A percentile compares a stretch with the other conserved stretches of the same genome.
phyloP scores from a whole-genome alignment of 768 basidiomycete genomes.

The Amanita molliuscula region DNA sequence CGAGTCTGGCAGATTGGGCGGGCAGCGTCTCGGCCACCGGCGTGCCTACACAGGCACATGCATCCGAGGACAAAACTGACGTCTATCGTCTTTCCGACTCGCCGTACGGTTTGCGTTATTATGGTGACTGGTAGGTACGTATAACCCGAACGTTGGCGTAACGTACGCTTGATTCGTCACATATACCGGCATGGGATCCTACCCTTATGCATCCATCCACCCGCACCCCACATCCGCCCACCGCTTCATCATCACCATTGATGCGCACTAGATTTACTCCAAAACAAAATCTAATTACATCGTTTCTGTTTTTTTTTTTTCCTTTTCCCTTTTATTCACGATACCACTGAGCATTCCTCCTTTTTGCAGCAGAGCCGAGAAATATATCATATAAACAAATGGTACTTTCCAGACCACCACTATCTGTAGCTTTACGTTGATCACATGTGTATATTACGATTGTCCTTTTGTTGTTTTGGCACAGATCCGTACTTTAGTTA shows the following conservation, averaged over 20 bases:
- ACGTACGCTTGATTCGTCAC: not conserved
- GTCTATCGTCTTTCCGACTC: not conserved
- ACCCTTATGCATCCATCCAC: not conserved
- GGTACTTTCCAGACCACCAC: not conserved
- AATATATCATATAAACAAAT: not conserved
- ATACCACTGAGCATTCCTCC: not conserved
- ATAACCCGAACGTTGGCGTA: not conserved
- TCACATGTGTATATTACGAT: not conserved
- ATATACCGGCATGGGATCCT: not conserved
- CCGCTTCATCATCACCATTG: not conserved
- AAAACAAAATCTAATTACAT: not conserved
- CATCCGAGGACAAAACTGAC: not conserved
- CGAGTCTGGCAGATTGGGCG: conserved; percentile 6
- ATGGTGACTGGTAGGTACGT: conserved; percentile 1
- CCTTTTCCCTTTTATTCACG: not conserved
- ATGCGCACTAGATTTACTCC: not conserved
- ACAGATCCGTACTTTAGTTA: not conserved
- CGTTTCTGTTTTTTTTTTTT: not conserved
- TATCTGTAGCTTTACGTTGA: not conserved
- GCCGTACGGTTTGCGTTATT: not conserved
- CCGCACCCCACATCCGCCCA: not conserved
- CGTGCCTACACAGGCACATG: not conserved
- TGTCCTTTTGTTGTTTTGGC: not conserved
- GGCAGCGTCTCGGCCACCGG: not conserved
- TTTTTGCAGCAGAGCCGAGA: not conserved